Conservation (phyloP, 805 yeast species). For the Candida nonsorbophila region DNA sequence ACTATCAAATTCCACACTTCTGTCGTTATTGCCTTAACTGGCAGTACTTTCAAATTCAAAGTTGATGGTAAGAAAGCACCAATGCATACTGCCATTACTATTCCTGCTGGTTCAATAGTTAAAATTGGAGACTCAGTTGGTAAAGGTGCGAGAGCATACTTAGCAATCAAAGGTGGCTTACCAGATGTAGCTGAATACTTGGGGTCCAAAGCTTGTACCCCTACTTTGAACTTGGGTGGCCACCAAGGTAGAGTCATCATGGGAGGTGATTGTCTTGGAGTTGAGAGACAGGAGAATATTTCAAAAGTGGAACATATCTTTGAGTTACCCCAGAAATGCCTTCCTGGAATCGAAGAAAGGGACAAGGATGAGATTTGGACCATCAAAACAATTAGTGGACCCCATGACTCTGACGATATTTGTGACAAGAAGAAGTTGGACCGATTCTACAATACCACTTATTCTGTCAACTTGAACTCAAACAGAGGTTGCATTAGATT, state of each 20-base stretch:
- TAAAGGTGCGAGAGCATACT: conserved; percentile 81
- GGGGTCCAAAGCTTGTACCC: conserved; percentile 93
- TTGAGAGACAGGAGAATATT: conserved; percentile 62
- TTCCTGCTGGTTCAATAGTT: conserved; percentile 57
- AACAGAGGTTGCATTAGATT: conserved; percentile 94
- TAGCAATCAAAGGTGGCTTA: conserved; percentile 91
- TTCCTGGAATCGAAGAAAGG: conserved; percentile 55
- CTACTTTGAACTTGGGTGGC: conserved; percentile 12
- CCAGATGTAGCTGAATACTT: conserved; percentile 55
- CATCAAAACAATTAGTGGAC: conserved; percentile 97
- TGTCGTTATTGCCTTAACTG: conserved; percentile 73
- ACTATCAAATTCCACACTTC: conserved; percentile 76
- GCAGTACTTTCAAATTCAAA: conserved; percentile 69
- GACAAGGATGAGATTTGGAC: conserved; percentile 83
- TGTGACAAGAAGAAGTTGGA: conserved; percentile 56
- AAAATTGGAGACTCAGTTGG: conserved; percentile 9
- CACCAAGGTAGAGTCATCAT: conserved; percentile 65
- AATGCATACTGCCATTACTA: conserved; percentile 57
- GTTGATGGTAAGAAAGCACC: conserved; percentile 78
- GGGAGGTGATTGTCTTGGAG: conserved; percentile 83
- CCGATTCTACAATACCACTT: conserved; percentile 71
- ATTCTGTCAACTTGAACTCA: conserved; percentile 81
- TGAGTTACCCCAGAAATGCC: conserved; percentile 57
- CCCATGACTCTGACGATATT: conserved; percentile 74
- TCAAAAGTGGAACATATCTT: conserved; percentile 35